Conservation (phyloP, 179 eudicot genomes). For the Dionaea muscipula region DNA sequence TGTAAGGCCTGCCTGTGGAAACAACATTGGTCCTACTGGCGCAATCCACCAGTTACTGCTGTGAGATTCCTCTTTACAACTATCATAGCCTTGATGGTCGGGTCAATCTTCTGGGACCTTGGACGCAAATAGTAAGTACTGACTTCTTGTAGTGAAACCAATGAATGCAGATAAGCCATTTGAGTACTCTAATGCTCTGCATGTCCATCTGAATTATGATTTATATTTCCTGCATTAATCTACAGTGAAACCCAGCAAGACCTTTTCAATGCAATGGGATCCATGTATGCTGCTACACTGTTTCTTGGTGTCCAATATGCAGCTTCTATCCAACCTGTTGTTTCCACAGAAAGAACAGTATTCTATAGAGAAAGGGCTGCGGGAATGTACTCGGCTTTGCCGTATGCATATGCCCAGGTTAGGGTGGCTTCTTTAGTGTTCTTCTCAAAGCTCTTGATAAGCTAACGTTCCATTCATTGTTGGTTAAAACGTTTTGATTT, state of each 20-base stretch:
- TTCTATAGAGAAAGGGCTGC: slow-evolving; percentile 89
- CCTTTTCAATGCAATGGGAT: slow-evolving; percentile 70
- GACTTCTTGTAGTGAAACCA: no score
- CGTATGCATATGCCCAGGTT: slow-evolving; percentile 88
- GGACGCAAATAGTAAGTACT: slow-evolving; percentile 39
- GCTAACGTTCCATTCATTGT: no score
- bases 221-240: no score
- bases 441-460: not conserved
- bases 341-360: slow-evolving; percentile 72
- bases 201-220: no score
- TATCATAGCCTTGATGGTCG: slow-evolving; percentile 48
- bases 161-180: not conserved
- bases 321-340: slow-evolving; percentile 62
- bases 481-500: no score
- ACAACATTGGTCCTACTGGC: slow-evolving; percentile 76
- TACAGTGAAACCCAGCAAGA: slow-evolving; percentile 39
- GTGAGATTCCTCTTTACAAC: slow-evolving; percentile 57
- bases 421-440: not conserved
- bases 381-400: slow-evolving; percentile 82
- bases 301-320: slow-evolving; percentile 69
- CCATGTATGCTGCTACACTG: slow-evolving; percentile 63
- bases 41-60: slow-evolving; percentile 69
- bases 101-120: slow-evolving; percentile 66
- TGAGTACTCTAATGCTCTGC: not conserved
- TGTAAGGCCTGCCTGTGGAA: slow-evolving; percentile 83